phyloP scores from a whole-genome alignment of 1,284 basidiomycete species.

The Ganoderma lucidum region DNA sequence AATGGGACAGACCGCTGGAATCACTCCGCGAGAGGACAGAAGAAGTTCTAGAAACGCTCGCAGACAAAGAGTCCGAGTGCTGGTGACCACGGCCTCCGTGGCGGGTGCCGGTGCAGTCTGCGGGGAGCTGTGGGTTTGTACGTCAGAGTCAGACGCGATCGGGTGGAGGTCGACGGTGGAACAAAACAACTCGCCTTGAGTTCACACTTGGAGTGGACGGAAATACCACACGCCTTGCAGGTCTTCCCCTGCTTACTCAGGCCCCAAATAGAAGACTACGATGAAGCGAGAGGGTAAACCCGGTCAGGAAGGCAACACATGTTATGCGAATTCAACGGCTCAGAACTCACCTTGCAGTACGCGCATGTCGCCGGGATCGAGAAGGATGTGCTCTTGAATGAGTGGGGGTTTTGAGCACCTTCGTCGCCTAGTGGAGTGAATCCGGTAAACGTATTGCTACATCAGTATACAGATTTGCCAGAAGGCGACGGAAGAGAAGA shows the following conservation, averaged over 20 bases:
- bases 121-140: slow-evolving; percentile 64
- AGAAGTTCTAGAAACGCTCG: slow-evolving; percentile 38
- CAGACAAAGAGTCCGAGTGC: slow-evolving; percentile 34
- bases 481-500: slow-evolving; percentile 2
- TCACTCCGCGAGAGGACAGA: slow-evolving; percentile 43
- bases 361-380: slow-evolving; percentile 84
- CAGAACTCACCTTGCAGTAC: slow-evolving; percentile 74
- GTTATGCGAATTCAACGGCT: not conserved
- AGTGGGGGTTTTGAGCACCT: slow-evolving; percentile 74
- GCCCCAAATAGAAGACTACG: slow-evolving; percentile 83
- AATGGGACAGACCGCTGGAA: slow-evolving; percentile 37
- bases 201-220: slow-evolving; percentile 87
- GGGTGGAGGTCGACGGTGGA: not conserved
- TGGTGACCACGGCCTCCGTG: slow-evolving; percentile 33
- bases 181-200: slow-evolving; percentile 65
- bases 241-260: slow-evolving; percentile 85
- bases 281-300: not conserved
- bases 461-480: slow-evolving; percentile 8
- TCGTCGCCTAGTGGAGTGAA: slow-evolving; percentile 63
- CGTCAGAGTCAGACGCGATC: slow-evolving; percentile 4
- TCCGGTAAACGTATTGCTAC: slow-evolving; percentile 14
- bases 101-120: slow-evolving; percentile 62
- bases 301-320: not conserved
- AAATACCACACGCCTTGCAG: slow-evolving; percentile 79
- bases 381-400: slow-evolving; percentile 85